These are phyloP conservation scores for Annona cherimola DNA, from an alignment of 164 flowering plant genomes.

Conservation along the genomic window DNA sequence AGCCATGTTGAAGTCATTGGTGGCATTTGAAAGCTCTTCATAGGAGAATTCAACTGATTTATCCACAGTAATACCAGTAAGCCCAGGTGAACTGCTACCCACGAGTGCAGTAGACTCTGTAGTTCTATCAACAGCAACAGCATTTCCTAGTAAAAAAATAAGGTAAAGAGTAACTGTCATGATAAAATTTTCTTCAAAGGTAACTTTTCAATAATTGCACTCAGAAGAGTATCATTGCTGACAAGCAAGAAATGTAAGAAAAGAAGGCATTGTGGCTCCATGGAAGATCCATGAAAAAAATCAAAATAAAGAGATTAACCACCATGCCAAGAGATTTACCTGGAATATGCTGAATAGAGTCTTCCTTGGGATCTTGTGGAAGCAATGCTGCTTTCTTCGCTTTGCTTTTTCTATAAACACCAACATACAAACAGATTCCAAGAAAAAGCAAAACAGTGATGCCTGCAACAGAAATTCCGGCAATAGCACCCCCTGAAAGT, in stretches of 20 bases:
- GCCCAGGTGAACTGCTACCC: conserved; percentile 36
- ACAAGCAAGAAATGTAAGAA: neutral
- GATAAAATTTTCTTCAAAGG: neutral
- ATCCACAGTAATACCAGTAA: conserved; percentile 63
- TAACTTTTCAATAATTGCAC: neutral
- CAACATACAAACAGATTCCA: conserved; percentile 32
- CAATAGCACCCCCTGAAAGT: conserved; percentile 48
- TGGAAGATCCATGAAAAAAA: neutral
- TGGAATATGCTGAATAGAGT: conserved; percentile 14
- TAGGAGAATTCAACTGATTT: conserved; percentile 89
- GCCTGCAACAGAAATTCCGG: conserved; percentile 53
- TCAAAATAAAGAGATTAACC: neutral
- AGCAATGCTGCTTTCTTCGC: conserved; percentile 30
- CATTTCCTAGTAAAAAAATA: conserved; percentile 20
- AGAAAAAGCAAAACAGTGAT: conserved; percentile 29
- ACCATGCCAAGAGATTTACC: neutral
- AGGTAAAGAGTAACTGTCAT: neutral
- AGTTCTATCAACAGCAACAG: conserved; percentile 22
- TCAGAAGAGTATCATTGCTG: neutral
- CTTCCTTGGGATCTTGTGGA: conserved; percentile 23
- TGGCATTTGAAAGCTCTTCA: conserved; percentile 80
- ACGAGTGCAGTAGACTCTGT: conserved; percentile 23
- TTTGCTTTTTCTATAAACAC: conserved; percentile 44
- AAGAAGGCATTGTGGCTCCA: too few species aligned
- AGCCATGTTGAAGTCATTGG: conserved; percentile 66